These are phyloP conservation scores for Colletotrichum tanaceti DNA, from an alignment of 2,329 filamentous ascomycete species.

Conservation along the genomic window DNA sequence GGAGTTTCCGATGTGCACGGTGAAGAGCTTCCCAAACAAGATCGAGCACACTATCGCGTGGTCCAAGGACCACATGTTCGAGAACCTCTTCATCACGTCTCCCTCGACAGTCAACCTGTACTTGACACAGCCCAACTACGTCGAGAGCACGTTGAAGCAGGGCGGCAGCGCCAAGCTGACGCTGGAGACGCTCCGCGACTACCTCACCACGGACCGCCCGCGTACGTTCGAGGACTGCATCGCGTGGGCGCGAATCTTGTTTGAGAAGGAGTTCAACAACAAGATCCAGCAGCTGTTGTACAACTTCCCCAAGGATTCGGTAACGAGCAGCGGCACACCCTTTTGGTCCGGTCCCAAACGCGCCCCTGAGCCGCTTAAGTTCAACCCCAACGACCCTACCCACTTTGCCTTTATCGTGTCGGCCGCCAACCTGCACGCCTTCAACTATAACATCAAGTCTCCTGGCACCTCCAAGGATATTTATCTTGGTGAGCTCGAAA, in stretches of 20 bases:
- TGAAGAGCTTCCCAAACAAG: conserved; percentile 96
- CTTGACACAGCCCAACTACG: conserved; percentile 89
- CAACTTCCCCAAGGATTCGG: conserved; percentile 96
- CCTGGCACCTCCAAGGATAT: conserved; percentile 76
- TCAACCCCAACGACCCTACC: conserved; percentile 84
- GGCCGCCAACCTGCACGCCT: conserved; percentile 92
- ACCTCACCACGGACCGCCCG: conserved; percentile 90
- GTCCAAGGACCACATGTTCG: conserved; percentile 91
- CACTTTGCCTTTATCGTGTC: conserved; percentile 91
- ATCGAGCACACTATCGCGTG: conserved; percentile 99
- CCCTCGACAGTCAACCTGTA: conserved; percentile 96
- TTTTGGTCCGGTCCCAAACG: conserved; percentile 99
- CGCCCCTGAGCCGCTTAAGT: conserved; percentile 90
- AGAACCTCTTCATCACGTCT: conserved; percentile 91
- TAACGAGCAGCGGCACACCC: conserved; percentile 85
- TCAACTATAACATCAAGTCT: conserved; percentile 97
- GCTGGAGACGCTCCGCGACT: conserved; percentile 89
- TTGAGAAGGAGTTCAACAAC: conserved; percentile 97
- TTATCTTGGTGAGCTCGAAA: conserved; percentile 84
- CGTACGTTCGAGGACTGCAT: conserved; percentile 96
- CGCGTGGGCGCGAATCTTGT: conserved; percentile 91
- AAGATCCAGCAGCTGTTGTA: conserved; percentile 94
- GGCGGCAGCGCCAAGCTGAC: conserved; percentile 95
- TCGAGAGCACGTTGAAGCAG: conserved; percentile 88
- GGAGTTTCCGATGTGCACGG: conserved; percentile 98